Evolutionary conservation across 768 basidiomycete species (phyloP), one percentile per base, ranked within the genome.

Genomic region (Lactarius pseudohatsudake): DNA sequence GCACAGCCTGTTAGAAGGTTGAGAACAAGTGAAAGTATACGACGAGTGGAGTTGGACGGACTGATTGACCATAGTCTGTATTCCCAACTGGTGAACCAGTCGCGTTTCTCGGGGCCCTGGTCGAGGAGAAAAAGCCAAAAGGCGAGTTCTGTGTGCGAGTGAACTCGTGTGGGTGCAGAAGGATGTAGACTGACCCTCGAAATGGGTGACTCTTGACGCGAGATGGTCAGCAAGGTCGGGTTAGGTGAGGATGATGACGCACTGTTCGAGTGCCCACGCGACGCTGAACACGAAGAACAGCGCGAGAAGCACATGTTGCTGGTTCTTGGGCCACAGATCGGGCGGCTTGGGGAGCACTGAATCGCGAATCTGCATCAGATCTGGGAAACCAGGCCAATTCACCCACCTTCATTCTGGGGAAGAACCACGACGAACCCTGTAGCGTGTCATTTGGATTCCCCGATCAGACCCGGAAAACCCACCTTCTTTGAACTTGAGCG

Each of bases 71-170:
- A 94, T 20, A 84, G 73, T 54, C 81, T 81, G 74, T 87, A 93
- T 75, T 94, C 91, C 84, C 85, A 86, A 73, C 90, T 90, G 28
- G 84, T 78, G 75, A 93, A 93, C 92, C 92, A 94, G 38, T 85
- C 80, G 4, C 86, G 84, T 72, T 86, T 84, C 54, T 80, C 77
- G 0, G 88, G 88, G 4, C 88, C 88, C 76, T 92, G 91, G 69
- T 91, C 84, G 36, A 92, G 81, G 26, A 94, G 82, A 75, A 93
- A 94, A 34, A 93, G 72, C 92, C 92, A 94, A 72, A 92, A 93
- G 0, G 86, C 80, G 16, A 93, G 81, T 74, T 92, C 91, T 91
- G 34, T 34, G 34, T 34, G 7, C 34, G 34, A 34, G 34, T 34
- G 9, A 7, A 41, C 30, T 1, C 2, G 36, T 20, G n/a, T 38